These are phyloP conservation scores for Catharanthus roseus DNA, from an alignment of 257 asterid species.

Conservation along the genomic window DNA sequence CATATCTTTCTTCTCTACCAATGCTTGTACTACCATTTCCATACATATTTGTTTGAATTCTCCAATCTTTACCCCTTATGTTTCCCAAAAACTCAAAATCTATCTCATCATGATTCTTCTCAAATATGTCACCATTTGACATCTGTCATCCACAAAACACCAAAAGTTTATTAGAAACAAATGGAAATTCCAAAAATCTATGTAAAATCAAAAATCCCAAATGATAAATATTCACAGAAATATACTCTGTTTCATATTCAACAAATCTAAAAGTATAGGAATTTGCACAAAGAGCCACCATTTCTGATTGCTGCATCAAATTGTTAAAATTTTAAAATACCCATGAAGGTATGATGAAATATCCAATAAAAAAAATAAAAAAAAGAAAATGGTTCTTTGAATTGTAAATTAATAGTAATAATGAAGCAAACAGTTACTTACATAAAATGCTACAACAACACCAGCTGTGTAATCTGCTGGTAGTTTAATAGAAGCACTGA, in stretches of 20 bases:
- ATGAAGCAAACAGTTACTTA: constrained; percentile 30
- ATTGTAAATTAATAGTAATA: background rate
- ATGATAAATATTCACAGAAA: background rate
- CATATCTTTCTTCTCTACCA: constrained; percentile 88
- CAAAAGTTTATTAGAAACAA: background rate
- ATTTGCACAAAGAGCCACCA: background rate
- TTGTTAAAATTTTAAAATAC: background rate
- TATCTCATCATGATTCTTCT: constrained; percentile 81
- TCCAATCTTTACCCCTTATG: constrained; percentile 77
- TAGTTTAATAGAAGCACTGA: constrained; percentile 83
- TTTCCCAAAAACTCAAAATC: constrained; percentile 93
- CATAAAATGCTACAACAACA: constrained; percentile 94
- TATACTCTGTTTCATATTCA: background rate
- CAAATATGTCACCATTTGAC: constrained; percentile 71
- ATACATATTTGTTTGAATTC: constrained; percentile 78
- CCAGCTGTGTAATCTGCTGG: constrained; percentile 95
- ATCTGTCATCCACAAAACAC: constrained; percentile 35
- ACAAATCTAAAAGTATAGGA: background rate
- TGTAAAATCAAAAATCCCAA: background rate
- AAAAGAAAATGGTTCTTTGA: background rate
- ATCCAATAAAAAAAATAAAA: background rate
- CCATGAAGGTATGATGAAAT: background rate
- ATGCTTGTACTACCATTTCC: constrained; percentile 78
- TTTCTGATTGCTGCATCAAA: background rate
- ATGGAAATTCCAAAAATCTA: background rate